Percentiles rank a stretch among this genome's conserved stretches.
phyloP scores from a whole-genome alignment of 2,329 filamentous ascomycete species.

The Scedosporium apiospermum region DNA sequence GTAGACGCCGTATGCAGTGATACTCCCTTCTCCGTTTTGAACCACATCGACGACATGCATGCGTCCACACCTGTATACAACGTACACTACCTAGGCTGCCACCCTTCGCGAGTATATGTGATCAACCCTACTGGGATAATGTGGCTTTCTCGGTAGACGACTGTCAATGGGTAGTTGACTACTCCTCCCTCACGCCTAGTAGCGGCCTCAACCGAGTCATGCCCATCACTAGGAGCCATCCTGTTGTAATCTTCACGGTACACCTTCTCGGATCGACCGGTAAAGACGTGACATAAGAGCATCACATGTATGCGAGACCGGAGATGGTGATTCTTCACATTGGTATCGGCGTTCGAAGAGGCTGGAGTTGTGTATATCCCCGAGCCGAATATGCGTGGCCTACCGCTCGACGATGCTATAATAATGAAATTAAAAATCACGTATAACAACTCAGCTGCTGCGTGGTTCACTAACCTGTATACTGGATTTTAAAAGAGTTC shows the following conservation, averaged over 20 bases:
- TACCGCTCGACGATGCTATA: neutral
- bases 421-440: neutral
- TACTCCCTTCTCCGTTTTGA: too few species aligned
- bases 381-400: neutral
- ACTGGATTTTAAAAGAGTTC: neutral
- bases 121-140: neutral
- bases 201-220: neutral
- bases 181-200: neutral
- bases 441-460: neutral
- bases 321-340: neutral
- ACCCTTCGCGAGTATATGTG: neutral
- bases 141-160: neutral
- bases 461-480: neutral
- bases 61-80: too few species aligned
- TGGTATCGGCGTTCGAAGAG: neutral
- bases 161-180: neutral
- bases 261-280: neutral
- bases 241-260: neutral
- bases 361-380: neutral
- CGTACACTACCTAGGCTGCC: neutral
- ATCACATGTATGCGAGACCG: neutral
- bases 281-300: neutral
- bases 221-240: neutral
- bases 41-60: too few species aligned
- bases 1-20: too few species aligned